phyloP scores from a whole-genome alignment of 1,284 basidiomycete genomes.

The Pholiota adiposa region DNA sequence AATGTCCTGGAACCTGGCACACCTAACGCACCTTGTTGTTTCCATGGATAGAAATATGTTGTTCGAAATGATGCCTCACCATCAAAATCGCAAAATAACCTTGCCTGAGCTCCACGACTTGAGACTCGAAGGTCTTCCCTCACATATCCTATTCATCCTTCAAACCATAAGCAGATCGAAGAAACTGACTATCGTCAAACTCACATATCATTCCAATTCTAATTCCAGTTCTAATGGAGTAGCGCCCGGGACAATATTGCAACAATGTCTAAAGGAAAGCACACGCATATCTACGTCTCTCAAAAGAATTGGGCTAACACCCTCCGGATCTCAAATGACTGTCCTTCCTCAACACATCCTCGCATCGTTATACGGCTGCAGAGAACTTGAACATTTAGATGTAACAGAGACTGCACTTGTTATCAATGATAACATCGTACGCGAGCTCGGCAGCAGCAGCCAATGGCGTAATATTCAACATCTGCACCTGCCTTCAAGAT shows the following conservation, averaged over 20 bases:
- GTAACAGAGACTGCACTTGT: neutral
- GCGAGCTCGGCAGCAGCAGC: constrained; percentile 5
- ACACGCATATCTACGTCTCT: too few species aligned
- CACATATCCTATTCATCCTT: constrained; percentile 4
- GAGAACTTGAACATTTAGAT: neutral
- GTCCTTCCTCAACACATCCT: constrained; percentile 1
- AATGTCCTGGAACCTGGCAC: neutral
- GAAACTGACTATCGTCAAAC: neutral
- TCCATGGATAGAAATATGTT: neutral
- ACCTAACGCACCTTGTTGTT: constrained; percentile 6
- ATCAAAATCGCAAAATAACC: neutral
- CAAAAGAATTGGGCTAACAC: too few species aligned
- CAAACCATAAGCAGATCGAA: neutral
- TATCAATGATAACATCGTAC: constrained; percentile 10
- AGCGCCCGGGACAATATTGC: neutral
- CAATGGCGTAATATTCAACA: constrained; percentile 14
- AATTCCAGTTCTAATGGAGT: neutral
- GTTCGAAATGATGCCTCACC: neutral
- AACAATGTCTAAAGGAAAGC: constrained; percentile 5
- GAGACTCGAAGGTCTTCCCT: neutral
- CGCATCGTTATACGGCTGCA: constrained; percentile 3
- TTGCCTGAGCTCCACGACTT: constrained; percentile 8
- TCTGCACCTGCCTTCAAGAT: constrained; percentile 3
- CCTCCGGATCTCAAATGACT: too few species aligned
- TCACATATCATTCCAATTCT: neutral